Base-by-base conservation (phyloP, 2,329 filamentous ascomycete genomes). In the Gnomoniopsis sp. region DNA sequence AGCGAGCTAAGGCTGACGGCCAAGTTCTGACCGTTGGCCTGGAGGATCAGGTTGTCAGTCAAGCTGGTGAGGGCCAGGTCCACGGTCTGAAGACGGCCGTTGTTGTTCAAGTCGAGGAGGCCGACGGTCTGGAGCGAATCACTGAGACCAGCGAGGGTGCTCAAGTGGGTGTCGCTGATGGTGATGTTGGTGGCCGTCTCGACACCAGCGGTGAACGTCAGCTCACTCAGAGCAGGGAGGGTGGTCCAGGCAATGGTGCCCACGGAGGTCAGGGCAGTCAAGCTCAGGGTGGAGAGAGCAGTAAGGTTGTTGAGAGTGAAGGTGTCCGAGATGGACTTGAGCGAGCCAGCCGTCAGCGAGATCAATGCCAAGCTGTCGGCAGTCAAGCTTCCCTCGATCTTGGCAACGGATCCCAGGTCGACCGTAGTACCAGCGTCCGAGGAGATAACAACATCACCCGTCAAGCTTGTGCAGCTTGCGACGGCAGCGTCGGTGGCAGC, bases 111-210 rank as follows among this genome's bases (percentile, higher is more conserved):
- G 73, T 90, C 80, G 72, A 99, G 84, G 65, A 78, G 81, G 58
- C 84, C 82, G 56, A 91, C 87, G n/a, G 82, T 81, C 64, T 85
- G 75, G 64, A 98, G 81, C 72, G 91, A 89, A 11, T 44, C 41
- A 10, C 41, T 19, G 72, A 99, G 89, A 70, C 91, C 92, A 65
- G 88, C 81, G 61, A 99, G 84, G 65, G 83, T 86, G 72, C 79
- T 83, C 67, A 99, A 84, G 75, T 88, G 86, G 53, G 95, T 99
- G 80, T 99, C 95, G 75, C 86, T 84, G 72, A 99, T 93, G 66
- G 78, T 76, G 66, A 99, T 83, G 63, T 77, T 82, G 64, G 77
- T 77, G 61, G 90, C 90, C 72, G 85, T 78, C 67, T 81, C 85
- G 68, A 98, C 80, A 69, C 80, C 79, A 15, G 76, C 69, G 58